Conservation (phyloP, 1,284 basidiomycete genomes). For the Microbotryum silenes-acaulis region DNA sequence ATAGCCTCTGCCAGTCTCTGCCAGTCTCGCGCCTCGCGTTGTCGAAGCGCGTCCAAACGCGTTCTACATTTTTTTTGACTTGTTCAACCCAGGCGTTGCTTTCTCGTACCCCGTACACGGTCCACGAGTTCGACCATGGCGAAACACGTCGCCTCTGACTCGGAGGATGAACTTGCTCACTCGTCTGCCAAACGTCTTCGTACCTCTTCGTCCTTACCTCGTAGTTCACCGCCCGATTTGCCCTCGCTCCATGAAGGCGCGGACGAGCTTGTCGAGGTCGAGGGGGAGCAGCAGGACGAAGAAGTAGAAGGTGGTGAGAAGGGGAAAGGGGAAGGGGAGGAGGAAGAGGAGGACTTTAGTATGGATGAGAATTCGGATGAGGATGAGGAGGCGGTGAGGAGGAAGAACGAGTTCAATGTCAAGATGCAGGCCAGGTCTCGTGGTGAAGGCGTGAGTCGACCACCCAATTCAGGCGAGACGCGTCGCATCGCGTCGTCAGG, state of each 20-base stretch:
- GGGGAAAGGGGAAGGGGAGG: not conserved
- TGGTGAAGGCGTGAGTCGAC: too few relatives aligned
- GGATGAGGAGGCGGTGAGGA: too few relatives aligned
- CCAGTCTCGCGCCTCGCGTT: too few relatives aligned
- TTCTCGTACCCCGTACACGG: not conserved
- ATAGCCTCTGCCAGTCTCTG: too few relatives aligned
- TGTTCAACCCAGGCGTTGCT: not conserved
- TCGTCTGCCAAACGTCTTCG: not conserved
- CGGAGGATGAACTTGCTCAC: not conserved
- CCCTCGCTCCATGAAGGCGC: slow-evolving; percentile 2
- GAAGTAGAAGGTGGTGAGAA: not conserved
- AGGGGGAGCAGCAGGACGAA: not conserved
- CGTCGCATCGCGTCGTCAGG: too few relatives aligned
- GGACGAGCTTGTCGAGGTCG: not conserved
- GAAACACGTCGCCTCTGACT: not conserved
- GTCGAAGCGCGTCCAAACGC: too few relatives aligned
- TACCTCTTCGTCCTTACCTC: not conserved
- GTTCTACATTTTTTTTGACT: too few relatives aligned
- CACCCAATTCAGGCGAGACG: too few relatives aligned
- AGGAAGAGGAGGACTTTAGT: not conserved
- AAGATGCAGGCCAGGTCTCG: too few relatives aligned
- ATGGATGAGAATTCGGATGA: too few relatives aligned
- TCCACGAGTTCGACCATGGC: not conserved
- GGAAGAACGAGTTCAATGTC: too few relatives aligned
- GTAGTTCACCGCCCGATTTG: not conserved